Percentiles rank a stretch among this genome's conserved stretches.
These are phyloP conservation scores for Boletus rex-veris DNA, from an alignment of 768 basidiomycete genomes.

Conservation along the genomic window DNA sequence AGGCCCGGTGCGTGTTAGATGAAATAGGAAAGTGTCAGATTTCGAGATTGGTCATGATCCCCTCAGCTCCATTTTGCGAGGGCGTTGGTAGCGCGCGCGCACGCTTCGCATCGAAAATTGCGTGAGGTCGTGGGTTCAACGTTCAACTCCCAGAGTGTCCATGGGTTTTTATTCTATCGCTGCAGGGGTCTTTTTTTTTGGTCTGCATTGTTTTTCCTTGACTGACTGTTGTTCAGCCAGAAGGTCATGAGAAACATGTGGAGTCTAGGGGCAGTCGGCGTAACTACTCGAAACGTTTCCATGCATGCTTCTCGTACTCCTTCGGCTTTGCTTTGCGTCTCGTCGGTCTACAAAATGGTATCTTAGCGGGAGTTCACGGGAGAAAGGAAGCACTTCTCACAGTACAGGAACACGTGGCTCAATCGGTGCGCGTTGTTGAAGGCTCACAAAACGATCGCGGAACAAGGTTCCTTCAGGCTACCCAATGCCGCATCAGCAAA, in stretches of 20 bases:
- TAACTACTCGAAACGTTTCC: conserved; percentile 62
- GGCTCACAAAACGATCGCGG: conserved; percentile 80
- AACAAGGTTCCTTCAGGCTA: conserved; percentile 94
- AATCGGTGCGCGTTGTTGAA: conserved; percentile 83
- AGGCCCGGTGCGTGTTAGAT: too few relatives aligned
- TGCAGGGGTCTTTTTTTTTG: too few relatives aligned
- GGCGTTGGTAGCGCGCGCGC: conserved; percentile 57
- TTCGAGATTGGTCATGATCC: rapidly evolving
- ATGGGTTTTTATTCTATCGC: conserved; percentile 6
- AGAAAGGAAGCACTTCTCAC: conserved; percentile 41
- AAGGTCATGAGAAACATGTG: too few relatives aligned
- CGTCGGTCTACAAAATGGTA: conserved; percentile 16
- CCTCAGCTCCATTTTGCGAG: not conserved
- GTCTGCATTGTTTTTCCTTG: too few relatives aligned
- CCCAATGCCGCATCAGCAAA: not conserved
- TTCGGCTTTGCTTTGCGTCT: conserved; percentile 44
- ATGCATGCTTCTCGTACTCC: conserved; percentile 77
- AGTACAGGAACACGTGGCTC: conserved; percentile 81
- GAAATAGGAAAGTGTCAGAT: too few relatives aligned
- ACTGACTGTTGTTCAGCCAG: too few relatives aligned
- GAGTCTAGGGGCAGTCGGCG: too few relatives aligned
- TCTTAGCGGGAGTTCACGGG: not conserved
- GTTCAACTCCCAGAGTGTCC: conserved; percentile 47
- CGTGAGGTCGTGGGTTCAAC: conserved; percentile 59
- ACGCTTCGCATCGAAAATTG: conserved; percentile 49